Base-by-base conservation (phyloP, 768 basidiomycete species). In the Amanita thiersii region DNA sequence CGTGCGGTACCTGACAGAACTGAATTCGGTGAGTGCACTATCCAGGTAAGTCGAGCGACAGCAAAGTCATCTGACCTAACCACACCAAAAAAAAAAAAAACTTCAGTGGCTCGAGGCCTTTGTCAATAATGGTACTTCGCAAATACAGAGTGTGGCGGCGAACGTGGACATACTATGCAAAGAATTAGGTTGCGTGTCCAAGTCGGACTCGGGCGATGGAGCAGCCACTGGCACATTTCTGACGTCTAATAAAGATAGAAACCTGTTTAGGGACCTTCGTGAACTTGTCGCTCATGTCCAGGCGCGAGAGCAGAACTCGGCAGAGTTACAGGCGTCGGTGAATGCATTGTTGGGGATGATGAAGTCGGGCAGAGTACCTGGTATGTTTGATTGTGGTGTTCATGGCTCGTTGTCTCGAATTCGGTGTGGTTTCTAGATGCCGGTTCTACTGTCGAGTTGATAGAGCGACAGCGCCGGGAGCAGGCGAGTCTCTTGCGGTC, bases 21-120 rank as follows among this genome's bases (percentile, higher is more conserved):
- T 88, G 26, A 87, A 87, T 52, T 64, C 66, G 43, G 85, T 81
- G 46, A 45, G 73, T 57, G 19, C 32, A 15, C 24, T 11, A n/a
- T 7, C 14, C 12, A 28, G 1, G 26, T 1, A n/a, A n/a, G n/a
- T n/a, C n/a, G n/a, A n/a, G n/a, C n/a, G n/a, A n/a, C n/a, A n/a
- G n/a, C n/a, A n/a, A n/a, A n/a, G n/a, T n/a, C n/a, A n/a, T n/a
- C n/a, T n/a, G n/a, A n/a, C n/a, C n/a, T n/a, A n/a, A n/a, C n/a
- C n/a, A n/a, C n/a, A n/a, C n/a, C n/a, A n/a, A n/a, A n/a, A n/a
- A n/a, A n/a, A n/a, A n/a, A n/a, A n/a, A n/a, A n/a, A n/a, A n/a
- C n/a, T n/a, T n/a, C 38, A 85, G 77, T 92, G 89, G 89, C 70
- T 92, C 30, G 89, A 91, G 50, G 64, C 77, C 2, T 89, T 90